phyloP scores from a whole-genome alignment of 371 early-diverging fungal species.

The Mucor sp. region DNA sequence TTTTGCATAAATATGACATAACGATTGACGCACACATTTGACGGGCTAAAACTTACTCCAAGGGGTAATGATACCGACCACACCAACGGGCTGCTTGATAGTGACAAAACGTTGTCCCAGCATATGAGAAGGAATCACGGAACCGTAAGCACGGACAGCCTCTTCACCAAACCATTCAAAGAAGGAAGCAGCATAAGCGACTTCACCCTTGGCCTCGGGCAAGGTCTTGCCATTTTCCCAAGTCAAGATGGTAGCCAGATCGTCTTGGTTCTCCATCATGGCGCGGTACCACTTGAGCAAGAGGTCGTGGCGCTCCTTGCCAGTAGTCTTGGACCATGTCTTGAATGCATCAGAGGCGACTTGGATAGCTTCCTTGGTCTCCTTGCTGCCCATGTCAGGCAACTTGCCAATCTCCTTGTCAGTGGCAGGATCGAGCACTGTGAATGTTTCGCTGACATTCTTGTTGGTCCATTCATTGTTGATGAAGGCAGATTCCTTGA shows the following conservation, averaged over 20 bases:
- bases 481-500: constrained; percentile 55
- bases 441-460: constrained; percentile 43
- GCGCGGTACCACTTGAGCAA: constrained; percentile 72
- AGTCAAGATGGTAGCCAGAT: constrained; percentile 77
- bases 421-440: constrained; percentile 69
- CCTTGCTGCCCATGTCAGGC: constrained; percentile 69
- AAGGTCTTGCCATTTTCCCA: constrained; percentile 77
- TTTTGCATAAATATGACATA: not conserved
- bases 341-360: constrained; percentile 64
- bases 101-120: constrained; percentile 64
- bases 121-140: constrained; percentile 71
- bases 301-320: constrained; percentile 62
- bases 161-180: constrained; percentile 92
- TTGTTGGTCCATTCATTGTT: constrained; percentile 59
- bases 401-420: constrained; percentile 65
- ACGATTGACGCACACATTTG: not conserved
- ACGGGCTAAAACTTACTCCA: constrained; percentile 66
- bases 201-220: constrained; percentile 68
- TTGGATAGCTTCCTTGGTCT: constrained; percentile 62
- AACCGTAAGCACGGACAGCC: constrained; percentile 80
- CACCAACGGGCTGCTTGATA: constrained; percentile 86
- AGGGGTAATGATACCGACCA: constrained; percentile 87
- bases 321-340: constrained; percentile 66
- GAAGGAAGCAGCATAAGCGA: constrained; percentile 77
- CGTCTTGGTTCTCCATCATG: constrained; percentile 70